These are phyloP conservation scores for Paramyrothecium sp. DNA, from an alignment of 2,329 filamentous ascomycete genomes.

Conservation along the genomic window DNA sequence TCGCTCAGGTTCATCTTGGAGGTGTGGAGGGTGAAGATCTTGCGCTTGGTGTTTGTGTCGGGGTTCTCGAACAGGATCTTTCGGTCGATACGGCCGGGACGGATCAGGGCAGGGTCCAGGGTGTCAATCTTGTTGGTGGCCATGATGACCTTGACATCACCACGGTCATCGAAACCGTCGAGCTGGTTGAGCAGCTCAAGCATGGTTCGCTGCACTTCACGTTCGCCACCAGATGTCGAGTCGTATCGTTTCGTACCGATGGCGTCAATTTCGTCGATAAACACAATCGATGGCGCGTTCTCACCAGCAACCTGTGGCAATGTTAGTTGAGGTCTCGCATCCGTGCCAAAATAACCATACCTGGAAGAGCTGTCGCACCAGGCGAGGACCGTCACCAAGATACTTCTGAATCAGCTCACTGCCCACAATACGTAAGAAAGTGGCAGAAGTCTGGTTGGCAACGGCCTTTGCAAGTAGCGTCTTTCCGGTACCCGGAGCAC, in stretches of 20 bases:
- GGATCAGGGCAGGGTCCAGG: slow-evolving; percentile 91
- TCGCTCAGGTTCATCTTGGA: slow-evolving; percentile 97
- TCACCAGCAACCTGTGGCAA: slow-evolving; percentile 78
- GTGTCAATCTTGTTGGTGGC: slow-evolving; percentile 99
- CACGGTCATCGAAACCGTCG: slow-evolving; percentile 97
- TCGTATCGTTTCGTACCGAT: slow-evolving; percentile 99
- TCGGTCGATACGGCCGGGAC: slow-evolving; percentile 95
- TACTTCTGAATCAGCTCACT: slow-evolving; percentile 99
- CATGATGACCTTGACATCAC: slow-evolving; percentile 99
- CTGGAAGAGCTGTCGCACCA: slow-evolving; percentile 95
- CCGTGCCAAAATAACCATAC: slow-evolving; percentile 34
- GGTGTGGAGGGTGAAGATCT: slow-evolving; percentile 98
- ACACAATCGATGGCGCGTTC: slow-evolving; percentile 94
- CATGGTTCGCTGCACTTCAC: slow-evolving; percentile 98
- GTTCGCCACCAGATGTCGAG: slow-evolving; percentile 92
- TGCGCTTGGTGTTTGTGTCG: slow-evolving; percentile 86
- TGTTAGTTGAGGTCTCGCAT: slow-evolving; percentile 4
- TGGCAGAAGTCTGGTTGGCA: slow-evolving; percentile 97
- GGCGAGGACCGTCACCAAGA: slow-evolving; percentile 87
- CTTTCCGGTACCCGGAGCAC: slow-evolving; percentile 95
- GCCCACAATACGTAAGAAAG: slow-evolving; percentile 94
- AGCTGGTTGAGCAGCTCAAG: slow-evolving; percentile 96
- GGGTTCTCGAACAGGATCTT: slow-evolving; percentile 80
- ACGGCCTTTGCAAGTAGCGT: slow-evolving; percentile 95
- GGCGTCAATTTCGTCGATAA: slow-evolving; percentile 98